Evolutionary conservation across 2,329 filamentous ascomycete species (phyloP).

Genomic region (Trichoderma polysporum): DNA sequence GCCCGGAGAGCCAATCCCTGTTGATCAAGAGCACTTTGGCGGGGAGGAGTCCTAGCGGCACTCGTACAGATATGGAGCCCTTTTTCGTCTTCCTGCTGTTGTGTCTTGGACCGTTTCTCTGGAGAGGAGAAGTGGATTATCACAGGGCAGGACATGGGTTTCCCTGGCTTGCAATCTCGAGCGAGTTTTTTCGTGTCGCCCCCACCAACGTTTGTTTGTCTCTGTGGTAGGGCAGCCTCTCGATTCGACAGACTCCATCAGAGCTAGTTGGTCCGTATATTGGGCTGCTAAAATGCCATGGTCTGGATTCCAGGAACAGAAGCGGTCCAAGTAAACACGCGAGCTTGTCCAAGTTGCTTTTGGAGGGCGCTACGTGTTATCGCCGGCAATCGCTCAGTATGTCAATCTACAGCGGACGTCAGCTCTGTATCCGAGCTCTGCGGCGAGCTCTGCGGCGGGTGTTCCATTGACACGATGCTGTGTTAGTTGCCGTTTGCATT

Average conservation of each 20-base stretch:
- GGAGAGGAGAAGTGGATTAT: neutral
- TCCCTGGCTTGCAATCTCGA: constrained; percentile 11
- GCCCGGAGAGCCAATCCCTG: constrained; percentile 18
- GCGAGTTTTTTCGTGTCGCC: constrained; percentile 7
- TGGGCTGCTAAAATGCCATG: neutral
- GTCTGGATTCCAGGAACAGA: neutral
- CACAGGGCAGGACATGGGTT: neutral
- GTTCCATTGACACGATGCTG: neutral
- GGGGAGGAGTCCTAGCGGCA: neutral
- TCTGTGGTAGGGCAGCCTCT: neutral
- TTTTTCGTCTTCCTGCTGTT: neutral
- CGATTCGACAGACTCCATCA: neutral
- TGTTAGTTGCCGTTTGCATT: neutral
- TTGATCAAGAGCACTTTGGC: constrained; percentile 13
- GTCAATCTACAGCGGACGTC: constrained; percentile 1
- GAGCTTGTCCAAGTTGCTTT: neutral
- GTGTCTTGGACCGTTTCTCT: neutral
- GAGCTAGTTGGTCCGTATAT: neutral
- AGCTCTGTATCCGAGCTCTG: constrained; percentile 2
- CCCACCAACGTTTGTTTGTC: neutral
- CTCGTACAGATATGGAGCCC: neutral
- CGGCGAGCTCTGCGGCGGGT: too few relatives aligned
- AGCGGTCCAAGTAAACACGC: neutral
- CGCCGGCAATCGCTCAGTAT: neutral
- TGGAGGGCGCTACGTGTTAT: constrained; percentile 1